Percentiles rank a stretch among this genome's conserved stretches.
Evolutionary conservation across 1,284 basidiomycete species (phyloP).

Genomic region (Naganishia sp.): DNA sequence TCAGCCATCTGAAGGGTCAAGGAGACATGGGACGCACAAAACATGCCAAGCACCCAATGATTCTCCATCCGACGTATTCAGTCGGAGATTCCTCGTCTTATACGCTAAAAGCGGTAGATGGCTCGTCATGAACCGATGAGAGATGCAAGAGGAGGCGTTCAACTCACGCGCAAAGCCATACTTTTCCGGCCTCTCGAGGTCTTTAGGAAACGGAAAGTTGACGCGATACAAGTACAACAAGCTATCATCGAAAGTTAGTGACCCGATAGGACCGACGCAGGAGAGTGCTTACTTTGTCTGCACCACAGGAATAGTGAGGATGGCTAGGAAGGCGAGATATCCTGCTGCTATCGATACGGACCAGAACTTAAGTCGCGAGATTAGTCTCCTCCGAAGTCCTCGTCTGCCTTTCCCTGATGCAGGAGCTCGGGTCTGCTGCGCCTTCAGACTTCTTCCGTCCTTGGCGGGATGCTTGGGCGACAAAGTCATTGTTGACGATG

Average conservation of each 20-base stretch:
- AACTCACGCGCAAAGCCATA: slow-evolving; percentile 79
- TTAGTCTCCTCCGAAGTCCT: background rate
- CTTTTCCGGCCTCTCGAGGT: slow-evolving; percentile 68
- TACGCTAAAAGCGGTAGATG: slow-evolving; percentile 60
- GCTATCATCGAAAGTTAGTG: slow-evolving; percentile 46
- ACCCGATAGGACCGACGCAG: slow-evolving; percentile 32
- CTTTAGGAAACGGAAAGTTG: slow-evolving; percentile 64
- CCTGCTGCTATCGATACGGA: slow-evolving; percentile 4
- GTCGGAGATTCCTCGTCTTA: slow-evolving; percentile 71
- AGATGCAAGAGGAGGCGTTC: background rate
- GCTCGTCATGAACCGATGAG: background rate
- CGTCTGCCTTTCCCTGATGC: background rate
- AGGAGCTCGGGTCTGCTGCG: background rate
- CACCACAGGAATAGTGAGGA: slow-evolving; percentile 65
- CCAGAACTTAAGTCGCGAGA: slow-evolving; percentile 9
- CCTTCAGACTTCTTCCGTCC: background rate
- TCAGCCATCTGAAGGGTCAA: slow-evolving; percentile 36
- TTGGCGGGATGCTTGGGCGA: background rate
- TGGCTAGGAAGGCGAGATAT: slow-evolving; percentile 53
- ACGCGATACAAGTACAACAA: slow-evolving; percentile 69
- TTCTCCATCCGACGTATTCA: slow-evolving; percentile 74
- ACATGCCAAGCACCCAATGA: slow-evolving; percentile 87
- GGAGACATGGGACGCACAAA: slow-evolving; percentile 56
- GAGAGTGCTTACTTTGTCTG: slow-evolving; percentile 68
- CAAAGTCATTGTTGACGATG: too few species aligned